Conservation (phyloP, 2,329 filamentous ascomycete species). For the Ascochyta viciae-villosae region DNA sequence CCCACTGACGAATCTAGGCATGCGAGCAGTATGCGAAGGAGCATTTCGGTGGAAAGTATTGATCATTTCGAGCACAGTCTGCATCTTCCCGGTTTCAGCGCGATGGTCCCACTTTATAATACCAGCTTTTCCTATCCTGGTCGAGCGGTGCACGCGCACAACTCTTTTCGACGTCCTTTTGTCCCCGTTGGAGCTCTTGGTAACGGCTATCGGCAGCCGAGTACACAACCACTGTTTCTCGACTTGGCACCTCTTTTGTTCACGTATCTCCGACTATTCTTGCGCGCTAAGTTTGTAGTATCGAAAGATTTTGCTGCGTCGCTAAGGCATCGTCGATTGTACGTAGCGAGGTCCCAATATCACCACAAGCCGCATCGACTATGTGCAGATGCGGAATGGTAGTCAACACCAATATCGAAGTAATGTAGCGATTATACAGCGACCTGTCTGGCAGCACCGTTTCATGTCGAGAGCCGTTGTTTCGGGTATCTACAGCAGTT, state of each 20-base stretch:
- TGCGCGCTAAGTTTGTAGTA: not conserved
- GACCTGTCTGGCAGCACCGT: slow-evolving; percentile 8
- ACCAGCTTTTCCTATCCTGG: slow-evolving; percentile 44
- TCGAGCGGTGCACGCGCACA: slow-evolving; percentile 42
- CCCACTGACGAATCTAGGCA: slow-evolving; percentile 60
- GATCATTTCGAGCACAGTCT: slow-evolving; percentile 52
- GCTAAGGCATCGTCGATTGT: not conserved
- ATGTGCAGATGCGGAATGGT: not conserved
- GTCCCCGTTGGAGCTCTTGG: slow-evolving; percentile 36
- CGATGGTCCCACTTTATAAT: slow-evolving; percentile 44
- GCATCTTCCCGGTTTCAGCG: slow-evolving; percentile 46
- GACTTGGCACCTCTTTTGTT: slow-evolving; percentile 15
- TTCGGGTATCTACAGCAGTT: slow-evolving; percentile 37
- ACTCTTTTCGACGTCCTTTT: slow-evolving; percentile 38
- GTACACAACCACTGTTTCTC: slow-evolving; percentile 24
- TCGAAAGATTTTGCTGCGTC: not conserved
- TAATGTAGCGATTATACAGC: slow-evolving; percentile 12
- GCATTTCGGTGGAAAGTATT: slow-evolving; percentile 72
- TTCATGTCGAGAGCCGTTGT: slow-evolving; percentile 22
- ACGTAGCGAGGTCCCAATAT: not conserved
- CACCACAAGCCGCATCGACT: not conserved
- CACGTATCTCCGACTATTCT: not conserved
- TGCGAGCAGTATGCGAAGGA: slow-evolving; percentile 96
- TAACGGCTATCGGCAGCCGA: slow-evolving; percentile 33
- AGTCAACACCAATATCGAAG: not conserved